Evolutionary conservation across 1,284 basidiomycete genomes (phyloP).

Genomic region (Sparassis latifolia): DNA sequence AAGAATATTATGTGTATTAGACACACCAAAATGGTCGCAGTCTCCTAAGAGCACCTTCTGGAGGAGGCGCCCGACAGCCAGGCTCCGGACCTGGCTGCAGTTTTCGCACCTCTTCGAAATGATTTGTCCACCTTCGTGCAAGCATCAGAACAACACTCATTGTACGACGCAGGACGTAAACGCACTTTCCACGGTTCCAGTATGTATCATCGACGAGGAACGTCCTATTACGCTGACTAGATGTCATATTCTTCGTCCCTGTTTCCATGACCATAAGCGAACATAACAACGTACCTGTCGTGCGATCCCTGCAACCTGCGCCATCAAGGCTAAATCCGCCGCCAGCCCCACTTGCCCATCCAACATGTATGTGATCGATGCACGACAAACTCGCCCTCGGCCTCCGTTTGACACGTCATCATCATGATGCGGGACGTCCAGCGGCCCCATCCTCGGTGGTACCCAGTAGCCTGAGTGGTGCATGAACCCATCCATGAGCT

Average conservation of each 20-base stretch:
- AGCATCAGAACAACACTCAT: not conserved
- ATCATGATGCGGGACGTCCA: constrained; percentile 46
- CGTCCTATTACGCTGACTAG: constrained; percentile 24
- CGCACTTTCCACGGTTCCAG: constrained; percentile 66
- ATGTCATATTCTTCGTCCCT: constrained; percentile 1
- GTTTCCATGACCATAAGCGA: not conserved
- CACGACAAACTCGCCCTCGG: constrained; percentile 38
- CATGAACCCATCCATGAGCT: constrained; percentile 41
- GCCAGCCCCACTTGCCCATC: constrained; percentile 58
- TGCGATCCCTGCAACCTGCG: constrained; percentile 58
- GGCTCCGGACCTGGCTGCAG: constrained; percentile 61
- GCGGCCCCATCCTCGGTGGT: constrained; percentile 20
- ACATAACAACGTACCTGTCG: constrained; percentile 41
- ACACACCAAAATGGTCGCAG: constrained; percentile 3
- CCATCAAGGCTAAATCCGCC: constrained; percentile 58
- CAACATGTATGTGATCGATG: constrained; percentile 64
- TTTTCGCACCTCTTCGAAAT: constrained; percentile 51
- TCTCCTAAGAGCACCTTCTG: constrained; percentile 38
- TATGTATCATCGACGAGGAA: constrained; percentile 36
- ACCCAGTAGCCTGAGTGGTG: constrained; percentile 53
- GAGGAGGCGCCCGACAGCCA: constrained; percentile 52
- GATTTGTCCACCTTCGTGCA: constrained; percentile 50
- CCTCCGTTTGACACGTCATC: constrained; percentile 28
- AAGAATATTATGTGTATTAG: constrained; percentile 1
- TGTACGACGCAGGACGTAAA: constrained; percentile 3